phyloP scores from a whole-genome alignment of 768 basidiomycete genomes.

The Boletus sp. region DNA sequence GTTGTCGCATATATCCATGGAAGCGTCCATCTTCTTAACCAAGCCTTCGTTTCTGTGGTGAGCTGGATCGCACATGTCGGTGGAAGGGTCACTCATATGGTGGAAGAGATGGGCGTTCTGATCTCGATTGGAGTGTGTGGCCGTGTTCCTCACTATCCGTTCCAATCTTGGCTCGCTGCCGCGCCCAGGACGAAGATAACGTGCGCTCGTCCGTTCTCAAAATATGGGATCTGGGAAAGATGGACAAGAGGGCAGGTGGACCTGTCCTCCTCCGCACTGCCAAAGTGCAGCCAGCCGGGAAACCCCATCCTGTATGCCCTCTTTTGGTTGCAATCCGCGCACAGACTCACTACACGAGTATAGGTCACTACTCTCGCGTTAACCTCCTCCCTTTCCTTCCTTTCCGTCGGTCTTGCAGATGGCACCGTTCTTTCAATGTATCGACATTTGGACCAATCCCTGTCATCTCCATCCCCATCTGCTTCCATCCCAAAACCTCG shows the following conservation, averaged over 20 bases:
- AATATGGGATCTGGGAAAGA: conserved; percentile 82
- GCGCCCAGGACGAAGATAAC: conserved; percentile 68
- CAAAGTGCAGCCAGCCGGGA: conserved; percentile 71
- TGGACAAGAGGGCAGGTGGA: conserved; percentile 59
- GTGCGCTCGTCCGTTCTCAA: conserved; percentile 71
- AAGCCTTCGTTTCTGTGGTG: conserved; percentile 64
- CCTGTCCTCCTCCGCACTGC: conserved; percentile 71
- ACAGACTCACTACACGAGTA: background rate
- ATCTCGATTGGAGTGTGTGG: conserved; percentile 83
- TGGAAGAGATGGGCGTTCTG: conserved; percentile 74
- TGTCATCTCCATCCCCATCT: conserved; percentile 61
- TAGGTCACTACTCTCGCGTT: conserved; percentile 80
- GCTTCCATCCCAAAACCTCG: conserved; percentile 86
- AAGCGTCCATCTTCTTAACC: conserved; percentile 71
- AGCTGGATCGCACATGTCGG: conserved; percentile 81
- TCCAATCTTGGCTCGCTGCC: conserved; percentile 10
- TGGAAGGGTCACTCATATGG: conserved; percentile 85
- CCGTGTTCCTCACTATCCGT: background rate
- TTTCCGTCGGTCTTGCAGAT: conserved; percentile 92
- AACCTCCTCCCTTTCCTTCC: conserved; percentile 73
- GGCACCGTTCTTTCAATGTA: conserved; percentile 92
- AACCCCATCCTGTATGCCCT: conserved; percentile 70
- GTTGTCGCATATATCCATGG: conserved; percentile 87
- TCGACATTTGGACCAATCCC: conserved; percentile 87
- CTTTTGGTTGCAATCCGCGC: background rate